Conservation (phyloP, 2,329 filamentous ascomycete genomes). For the Sporothrix globosa region DNA sequence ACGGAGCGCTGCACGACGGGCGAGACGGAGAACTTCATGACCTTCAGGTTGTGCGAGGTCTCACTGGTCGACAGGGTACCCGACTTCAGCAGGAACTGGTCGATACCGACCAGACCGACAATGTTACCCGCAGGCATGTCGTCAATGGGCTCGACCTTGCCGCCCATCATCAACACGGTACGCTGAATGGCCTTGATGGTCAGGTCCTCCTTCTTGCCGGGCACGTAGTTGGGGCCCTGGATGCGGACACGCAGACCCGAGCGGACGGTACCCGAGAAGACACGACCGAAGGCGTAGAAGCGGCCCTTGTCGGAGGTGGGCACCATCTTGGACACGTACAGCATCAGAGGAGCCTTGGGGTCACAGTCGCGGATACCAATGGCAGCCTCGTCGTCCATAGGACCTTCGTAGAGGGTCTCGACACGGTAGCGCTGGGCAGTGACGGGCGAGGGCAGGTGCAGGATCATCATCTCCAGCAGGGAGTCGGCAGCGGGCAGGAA, state of each 20-base stretch:
- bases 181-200: conserved; percentile 99
- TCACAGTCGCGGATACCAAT: conserved; percentile 99
- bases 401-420: conserved; percentile 99
- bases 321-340: conserved; percentile 99
- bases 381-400: conserved; percentile 85
- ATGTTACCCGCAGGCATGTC: conserved; percentile 99
- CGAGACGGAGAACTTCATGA: conserved; percentile 99
- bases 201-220: conserved; percentile 97
- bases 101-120: conserved; percentile 97
- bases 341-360: conserved; percentile 96
- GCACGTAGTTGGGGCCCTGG: conserved; percentile 97
- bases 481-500: conserved; percentile 98
- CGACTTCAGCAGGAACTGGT: conserved; percentile 99
- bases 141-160: conserved; percentile 96
- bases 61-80: conserved; percentile 98
- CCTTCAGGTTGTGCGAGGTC: conserved; percentile 99
- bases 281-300: conserved; percentile 99
- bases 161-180: conserved; percentile 99
- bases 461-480: conserved; percentile 99
- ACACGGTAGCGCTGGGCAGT: conserved; percentile 97
- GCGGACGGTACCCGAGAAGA: conserved; percentile 97
- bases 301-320: conserved; percentile 99
- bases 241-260: conserved; percentile 99
- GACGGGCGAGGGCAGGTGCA: conserved; percentile 94
- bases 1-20: conserved; percentile 98